Percentiles rank a stretch among this genome's conserved stretches.
Evolutionary conservation across 768 basidiomycete genomes (phyloP).

Genomic region (Phlegmacium glaucopus): DNA sequence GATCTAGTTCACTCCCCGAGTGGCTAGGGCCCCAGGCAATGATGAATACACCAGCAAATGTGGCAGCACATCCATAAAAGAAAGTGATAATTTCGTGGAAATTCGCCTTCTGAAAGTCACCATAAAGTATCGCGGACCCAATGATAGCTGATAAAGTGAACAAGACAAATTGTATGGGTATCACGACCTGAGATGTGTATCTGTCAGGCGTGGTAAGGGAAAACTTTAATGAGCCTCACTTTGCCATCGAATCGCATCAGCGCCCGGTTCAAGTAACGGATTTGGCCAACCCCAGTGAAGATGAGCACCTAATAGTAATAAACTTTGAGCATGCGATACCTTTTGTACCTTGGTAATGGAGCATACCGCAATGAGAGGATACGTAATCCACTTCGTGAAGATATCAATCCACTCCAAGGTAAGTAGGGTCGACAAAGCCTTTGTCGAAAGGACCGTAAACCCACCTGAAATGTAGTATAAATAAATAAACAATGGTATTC

Average conservation of each 20-base stretch:
- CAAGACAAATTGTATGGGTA: slow-evolving; percentile 92
- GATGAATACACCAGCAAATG: slow-evolving; percentile 86
- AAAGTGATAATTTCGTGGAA: slow-evolving; percentile 85
- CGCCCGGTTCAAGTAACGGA: slow-evolving; percentile 80
- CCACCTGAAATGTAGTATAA: slow-evolving; percentile 49
- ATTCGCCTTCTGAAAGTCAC: slow-evolving; percentile 81
- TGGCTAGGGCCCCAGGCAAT: slow-evolving; percentile 63
- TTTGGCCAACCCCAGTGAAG: slow-evolving; percentile 77
- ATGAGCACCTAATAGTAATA: slow-evolving; percentile 50
- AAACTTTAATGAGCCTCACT: slow-evolving; percentile 33
- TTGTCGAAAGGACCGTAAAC: slow-evolving; percentile 92
- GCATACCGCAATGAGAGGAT: slow-evolving; percentile 69
- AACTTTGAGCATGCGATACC: neutral
- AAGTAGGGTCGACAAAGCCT: slow-evolving; percentile 84
- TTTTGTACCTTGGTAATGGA: slow-evolving; percentile 1
- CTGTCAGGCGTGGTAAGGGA: slow-evolving; percentile 1
- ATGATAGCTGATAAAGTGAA: slow-evolving; percentile 93
- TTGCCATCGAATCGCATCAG: slow-evolving; percentile 93
- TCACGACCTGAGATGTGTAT: slow-evolving; percentile 62
- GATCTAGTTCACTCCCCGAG: slow-evolving; percentile 22
- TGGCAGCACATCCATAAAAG: slow-evolving; percentile 84
- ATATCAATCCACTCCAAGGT: slow-evolving; percentile 75
- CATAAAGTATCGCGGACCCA: slow-evolving; percentile 91
- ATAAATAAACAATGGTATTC: neutral
- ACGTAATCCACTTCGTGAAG: slow-evolving; percentile 79